phyloP scores from a whole-genome alignment of 176 grass and related monocot genomes.

The Sorghum bicolor region Sorghum_bicolor_NCBIv3 NC_012872.2:63519001-63519500 shows the following conservation, averaged over 20 bases:
- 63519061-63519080: constrained; percentile 11
- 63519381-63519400: neutral
- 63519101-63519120: neutral
- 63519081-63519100: neutral
- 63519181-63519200: neutral
- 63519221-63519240: neutral
- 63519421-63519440: neutral
- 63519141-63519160: neutral
- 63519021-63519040: constrained; percentile 94
- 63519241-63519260: constrained; percentile 12
- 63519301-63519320: neutral
- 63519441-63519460: neutral
- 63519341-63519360: neutral
- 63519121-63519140: neutral
- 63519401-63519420: neutral
- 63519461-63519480: neutral
- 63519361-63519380: neutral
- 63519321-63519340: neutral
- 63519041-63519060: constrained; percentile 15
- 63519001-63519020: constrained; percentile 68
- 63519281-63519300: constrained; percentile 2
- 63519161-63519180: constrained; percentile 5
- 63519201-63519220: neutral
- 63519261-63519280: neutral
- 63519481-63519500: neutral